These are phyloP conservation scores for Paxillus rubicundulus DNA, from an alignment of 768 basidiomycete genomes.

Conservation along the genomic window DNA sequence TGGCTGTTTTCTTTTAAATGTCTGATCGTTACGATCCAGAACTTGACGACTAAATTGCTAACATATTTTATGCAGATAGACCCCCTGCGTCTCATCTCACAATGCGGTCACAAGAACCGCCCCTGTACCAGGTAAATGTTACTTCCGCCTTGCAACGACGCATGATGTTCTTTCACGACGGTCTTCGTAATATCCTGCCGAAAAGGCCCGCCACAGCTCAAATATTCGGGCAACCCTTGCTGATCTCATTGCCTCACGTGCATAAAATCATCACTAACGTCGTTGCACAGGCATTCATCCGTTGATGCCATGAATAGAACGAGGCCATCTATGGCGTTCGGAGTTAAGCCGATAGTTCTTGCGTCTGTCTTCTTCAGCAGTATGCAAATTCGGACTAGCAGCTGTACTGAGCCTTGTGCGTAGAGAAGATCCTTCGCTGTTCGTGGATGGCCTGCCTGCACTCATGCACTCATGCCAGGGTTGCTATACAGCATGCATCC, in stretches of 20 bases:
- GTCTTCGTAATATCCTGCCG: constrained; percentile 86
- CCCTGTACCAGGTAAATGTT: constrained; percentile 10
- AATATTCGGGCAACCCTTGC: constrained; percentile 72
- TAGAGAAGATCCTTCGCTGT: constrained; percentile 35
- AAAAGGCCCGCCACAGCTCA: constrained; percentile 96
- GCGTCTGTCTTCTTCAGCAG: background rate
- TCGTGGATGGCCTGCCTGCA: too few relatives aligned
- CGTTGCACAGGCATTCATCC: background rate
- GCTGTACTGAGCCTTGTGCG: constrained; percentile 78
- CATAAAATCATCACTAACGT: background rate
- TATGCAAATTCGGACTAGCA: constrained; percentile 59
- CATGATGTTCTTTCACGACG: constrained; percentile 60
- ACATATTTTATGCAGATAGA: background rate
- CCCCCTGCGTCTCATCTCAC: background rate
- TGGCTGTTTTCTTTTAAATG: constrained; percentile 64
- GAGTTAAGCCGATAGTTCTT: constrained; percentile 7
- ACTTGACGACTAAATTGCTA: constrained; percentile 2
- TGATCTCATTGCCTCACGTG: constrained; percentile 40
- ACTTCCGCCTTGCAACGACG: background rate
- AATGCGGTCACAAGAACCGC: background rate
- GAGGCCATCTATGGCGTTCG: too few relatives aligned
- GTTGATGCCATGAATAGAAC: rapidly evolving
- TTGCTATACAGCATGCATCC: too few relatives aligned
- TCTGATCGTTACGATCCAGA: constrained; percentile 42
- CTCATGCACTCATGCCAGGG: too few relatives aligned